Percentiles rank a stretch among this genome's conserved stretches.
Conservation (phyloP, 768 basidiomycete species). For the Leucosporidium yakuticum region DNA sequence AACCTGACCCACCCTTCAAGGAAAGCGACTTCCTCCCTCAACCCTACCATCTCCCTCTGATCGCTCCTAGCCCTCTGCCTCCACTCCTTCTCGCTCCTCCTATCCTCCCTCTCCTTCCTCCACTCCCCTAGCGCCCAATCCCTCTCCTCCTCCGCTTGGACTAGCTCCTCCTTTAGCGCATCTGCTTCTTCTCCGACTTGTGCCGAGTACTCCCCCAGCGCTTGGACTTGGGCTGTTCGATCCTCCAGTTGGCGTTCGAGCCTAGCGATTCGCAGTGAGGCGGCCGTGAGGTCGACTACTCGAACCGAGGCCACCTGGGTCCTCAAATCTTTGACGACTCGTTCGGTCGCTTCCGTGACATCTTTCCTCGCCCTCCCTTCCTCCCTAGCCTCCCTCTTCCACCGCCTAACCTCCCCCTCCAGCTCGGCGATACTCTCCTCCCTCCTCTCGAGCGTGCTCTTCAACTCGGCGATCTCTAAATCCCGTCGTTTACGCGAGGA, state of each 20-base stretch:
- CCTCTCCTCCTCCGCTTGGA: not conserved
- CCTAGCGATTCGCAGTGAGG: not conserved
- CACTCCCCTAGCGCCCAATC: not conserved
- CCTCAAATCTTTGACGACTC: not conserved
- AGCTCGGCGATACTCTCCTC: not conserved
- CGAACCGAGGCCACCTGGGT: not conserved
- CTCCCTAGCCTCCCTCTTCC: not conserved
- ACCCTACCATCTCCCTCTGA: conserved; percentile 10
- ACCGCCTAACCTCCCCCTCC: conserved; percentile 4
- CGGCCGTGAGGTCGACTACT: not conserved
- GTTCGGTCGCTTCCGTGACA: not conserved
- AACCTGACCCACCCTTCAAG: conserved; percentile 52
- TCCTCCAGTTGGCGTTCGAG: conserved; percentile 18
- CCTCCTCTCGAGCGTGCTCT: not conserved
- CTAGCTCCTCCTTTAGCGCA: too few species aligned
- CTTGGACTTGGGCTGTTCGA: conserved; percentile 11
- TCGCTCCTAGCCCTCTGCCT: conserved; percentile 30
- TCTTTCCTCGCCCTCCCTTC: too few species aligned
- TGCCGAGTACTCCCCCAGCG: conserved; percentile 13
- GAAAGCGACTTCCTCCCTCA: conserved; percentile 48
- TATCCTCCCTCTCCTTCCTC: conserved; percentile 14
- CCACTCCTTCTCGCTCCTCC: conserved; percentile 25
- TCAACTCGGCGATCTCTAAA: conserved; percentile 10
- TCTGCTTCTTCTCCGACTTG: conserved; percentile 8
- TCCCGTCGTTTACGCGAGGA: conserved; percentile 22